phyloP scores from a whole-genome alignment of 176 grass and related monocot species.

The Tillandsia fasciculata region DNA sequence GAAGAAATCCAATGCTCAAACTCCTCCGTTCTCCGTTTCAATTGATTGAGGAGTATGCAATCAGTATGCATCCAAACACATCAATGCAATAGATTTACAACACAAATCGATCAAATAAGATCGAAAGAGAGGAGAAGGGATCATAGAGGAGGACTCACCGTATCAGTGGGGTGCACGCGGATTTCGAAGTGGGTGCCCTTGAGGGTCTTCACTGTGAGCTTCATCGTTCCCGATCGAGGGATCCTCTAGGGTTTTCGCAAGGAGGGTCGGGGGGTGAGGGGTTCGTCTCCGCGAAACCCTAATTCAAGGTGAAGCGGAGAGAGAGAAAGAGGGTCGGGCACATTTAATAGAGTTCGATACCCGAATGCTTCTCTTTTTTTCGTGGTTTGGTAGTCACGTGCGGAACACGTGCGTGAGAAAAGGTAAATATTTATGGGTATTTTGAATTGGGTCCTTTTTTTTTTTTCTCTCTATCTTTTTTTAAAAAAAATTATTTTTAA shows the following conservation, averaged over 20 bases:
- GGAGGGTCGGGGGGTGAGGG: not conserved
- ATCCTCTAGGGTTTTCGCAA: constrained; percentile 32
- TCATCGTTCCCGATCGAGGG: constrained; percentile 34
- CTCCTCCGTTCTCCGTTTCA: too few species aligned
- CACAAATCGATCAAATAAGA: not conserved
- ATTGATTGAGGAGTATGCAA: too few species aligned
- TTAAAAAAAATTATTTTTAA: too few species aligned
- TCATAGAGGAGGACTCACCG: constrained; percentile 28
- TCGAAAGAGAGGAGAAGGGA: not conserved
- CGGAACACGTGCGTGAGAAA: too few species aligned
- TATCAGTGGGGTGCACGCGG: constrained; percentile 60
- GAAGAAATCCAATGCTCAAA: too few species aligned
- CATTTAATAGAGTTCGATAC: not conserved
- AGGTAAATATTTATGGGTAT: too few species aligned
- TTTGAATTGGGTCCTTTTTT: too few species aligned
- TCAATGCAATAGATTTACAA: too few species aligned
- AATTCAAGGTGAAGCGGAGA: not conserved
- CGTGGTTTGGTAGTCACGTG: too few species aligned
- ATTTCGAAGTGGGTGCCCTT: constrained; percentile 91
- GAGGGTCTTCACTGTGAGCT: constrained; percentile 85
- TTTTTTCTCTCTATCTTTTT: too few species aligned
- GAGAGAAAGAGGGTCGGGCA: not conserved
- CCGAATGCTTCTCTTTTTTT: not conserved
- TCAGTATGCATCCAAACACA: too few species aligned
- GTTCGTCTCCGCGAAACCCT: not conserved